These are phyloP conservation scores for Alternaria alternata DNA, from an alignment of 2,329 filamentous ascomycete genomes.

Conservation along the genomic window DNA sequence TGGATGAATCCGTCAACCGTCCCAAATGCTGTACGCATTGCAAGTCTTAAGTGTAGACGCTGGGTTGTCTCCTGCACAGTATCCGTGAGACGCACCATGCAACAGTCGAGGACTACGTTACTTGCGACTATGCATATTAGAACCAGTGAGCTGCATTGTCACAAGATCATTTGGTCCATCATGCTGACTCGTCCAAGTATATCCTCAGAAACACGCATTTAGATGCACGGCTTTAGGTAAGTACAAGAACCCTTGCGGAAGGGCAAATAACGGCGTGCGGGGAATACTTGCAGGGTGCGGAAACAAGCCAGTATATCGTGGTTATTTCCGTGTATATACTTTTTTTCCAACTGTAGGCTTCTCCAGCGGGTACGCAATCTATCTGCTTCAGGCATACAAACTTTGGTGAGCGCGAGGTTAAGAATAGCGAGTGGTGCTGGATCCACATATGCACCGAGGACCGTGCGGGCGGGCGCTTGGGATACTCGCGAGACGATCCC, in stretches of 20 bases:
- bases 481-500: slow-evolving; percentile 6
- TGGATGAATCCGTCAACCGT: background rate
- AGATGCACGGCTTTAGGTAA: background rate
- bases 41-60: slow-evolving; percentile 4
- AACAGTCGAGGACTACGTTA: background rate
- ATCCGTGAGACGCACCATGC: slow-evolving; percentile 1
- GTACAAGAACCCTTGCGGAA: background rate
- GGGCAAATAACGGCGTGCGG: background rate
- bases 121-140: background rate
- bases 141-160: background rate
- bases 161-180: background rate
- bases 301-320: background rate
- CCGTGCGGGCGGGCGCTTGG: slow-evolving; percentile 26
- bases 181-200: background rate
- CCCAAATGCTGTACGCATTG: background rate
- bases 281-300: slow-evolving; percentile 1
- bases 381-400: slow-evolving; percentile 1
- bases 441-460: slow-evolving; percentile 17
- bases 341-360: background rate
- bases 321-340: background rate
- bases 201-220: background rate
- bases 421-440: slow-evolving; percentile 22
- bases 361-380: slow-evolving; percentile 18
- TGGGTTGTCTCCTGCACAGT: background rate
- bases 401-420: slow-evolving; percentile 15